phyloP scores from a whole-genome alignment of 352 stramenopile genomes.

The Globisporangium orthogonon region DNA sequence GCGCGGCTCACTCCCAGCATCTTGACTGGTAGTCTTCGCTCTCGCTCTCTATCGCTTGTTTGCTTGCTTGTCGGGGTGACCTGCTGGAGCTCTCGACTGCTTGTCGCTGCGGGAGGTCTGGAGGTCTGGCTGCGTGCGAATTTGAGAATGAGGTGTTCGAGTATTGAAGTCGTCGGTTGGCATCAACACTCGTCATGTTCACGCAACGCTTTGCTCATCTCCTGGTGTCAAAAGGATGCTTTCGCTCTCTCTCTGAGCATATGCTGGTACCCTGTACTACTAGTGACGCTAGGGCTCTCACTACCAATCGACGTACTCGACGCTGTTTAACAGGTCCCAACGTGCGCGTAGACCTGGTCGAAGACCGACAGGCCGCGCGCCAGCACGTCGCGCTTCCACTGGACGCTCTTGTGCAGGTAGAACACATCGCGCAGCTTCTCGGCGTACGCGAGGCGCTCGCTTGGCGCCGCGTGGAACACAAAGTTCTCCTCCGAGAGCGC shows the following conservation, averaged over 20 bases:
- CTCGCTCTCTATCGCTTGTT: background rate
- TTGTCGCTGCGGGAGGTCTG: no score
- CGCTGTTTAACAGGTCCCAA: background rate
- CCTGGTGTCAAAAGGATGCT: background rate
- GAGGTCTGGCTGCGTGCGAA: background rate
- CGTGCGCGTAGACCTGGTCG: constrained; percentile 23
- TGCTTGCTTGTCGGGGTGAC: no score
- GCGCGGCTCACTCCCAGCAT: background rate
- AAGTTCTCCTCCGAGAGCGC: constrained; percentile 58
- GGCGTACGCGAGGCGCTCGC: constrained; percentile 42
- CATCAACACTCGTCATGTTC: background rate
- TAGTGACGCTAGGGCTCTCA: background rate
- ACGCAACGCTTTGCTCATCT: background rate
- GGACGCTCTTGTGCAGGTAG: constrained; percentile 41
- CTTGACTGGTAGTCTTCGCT: background rate
- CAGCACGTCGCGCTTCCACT: constrained; percentile 55
- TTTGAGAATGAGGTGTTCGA: background rate
- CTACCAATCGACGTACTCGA: background rate
- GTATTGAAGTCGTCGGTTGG: background rate
- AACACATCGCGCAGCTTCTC: constrained; percentile 68
- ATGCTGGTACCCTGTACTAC: background rate
- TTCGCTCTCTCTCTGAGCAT: no score
- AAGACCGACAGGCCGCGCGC: constrained; percentile 43
- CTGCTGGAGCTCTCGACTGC: background rate
- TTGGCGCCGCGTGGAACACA: constrained; percentile 37